Evolutionary conservation across 2,329 filamentous ascomycete species (phyloP).

Genomic region (Fusarium penzigii): DNA sequence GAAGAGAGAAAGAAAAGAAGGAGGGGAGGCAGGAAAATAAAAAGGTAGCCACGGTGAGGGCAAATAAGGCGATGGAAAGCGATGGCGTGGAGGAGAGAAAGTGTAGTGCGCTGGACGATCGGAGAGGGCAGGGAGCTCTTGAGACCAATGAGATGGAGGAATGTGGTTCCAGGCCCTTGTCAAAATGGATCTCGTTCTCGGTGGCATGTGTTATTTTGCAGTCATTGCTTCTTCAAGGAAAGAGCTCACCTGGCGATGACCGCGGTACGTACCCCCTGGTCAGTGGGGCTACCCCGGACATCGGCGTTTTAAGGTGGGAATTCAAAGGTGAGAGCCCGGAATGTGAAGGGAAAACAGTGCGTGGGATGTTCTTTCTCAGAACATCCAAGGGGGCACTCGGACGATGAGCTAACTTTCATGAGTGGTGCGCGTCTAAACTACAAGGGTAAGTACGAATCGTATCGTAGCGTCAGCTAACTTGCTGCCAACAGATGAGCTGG

Average conservation of each 20-base stretch:
- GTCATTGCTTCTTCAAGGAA: conserved; percentile 8
- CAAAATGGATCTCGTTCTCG: conserved; percentile 14
- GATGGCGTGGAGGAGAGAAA: conserved; percentile 24
- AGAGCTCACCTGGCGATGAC: conserved; percentile 16
- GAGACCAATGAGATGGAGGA: conserved; percentile 15
- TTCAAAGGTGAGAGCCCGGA: conserved; percentile 2
- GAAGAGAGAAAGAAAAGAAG: conserved; percentile 11
- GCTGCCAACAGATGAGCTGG: conserved; percentile 13
- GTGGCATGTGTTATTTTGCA: conserved; percentile 12
- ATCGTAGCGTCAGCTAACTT: too few species aligned
- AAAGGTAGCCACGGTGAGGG: conserved; percentile 6
- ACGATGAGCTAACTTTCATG: not conserved
- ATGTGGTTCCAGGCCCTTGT: conserved; percentile 21
- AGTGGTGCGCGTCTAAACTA: not conserved
- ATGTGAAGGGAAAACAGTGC: not conserved
- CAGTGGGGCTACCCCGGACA: conserved; percentile 33
- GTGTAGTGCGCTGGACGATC: conserved; percentile 28
- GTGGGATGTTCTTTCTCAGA: not conserved
- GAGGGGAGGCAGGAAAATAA: conserved; percentile 8
- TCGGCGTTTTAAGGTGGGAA: conserved; percentile 23
- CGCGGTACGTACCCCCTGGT: conserved; percentile 1
- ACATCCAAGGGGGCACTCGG: not conserved
- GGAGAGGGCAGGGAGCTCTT: conserved; percentile 20
- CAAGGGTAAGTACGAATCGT: not conserved
- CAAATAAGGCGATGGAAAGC: conserved; percentile 25